phyloP scores from a whole-genome alignment of 805 yeast genomes.

The Torulaspora quercuum region DNA sequence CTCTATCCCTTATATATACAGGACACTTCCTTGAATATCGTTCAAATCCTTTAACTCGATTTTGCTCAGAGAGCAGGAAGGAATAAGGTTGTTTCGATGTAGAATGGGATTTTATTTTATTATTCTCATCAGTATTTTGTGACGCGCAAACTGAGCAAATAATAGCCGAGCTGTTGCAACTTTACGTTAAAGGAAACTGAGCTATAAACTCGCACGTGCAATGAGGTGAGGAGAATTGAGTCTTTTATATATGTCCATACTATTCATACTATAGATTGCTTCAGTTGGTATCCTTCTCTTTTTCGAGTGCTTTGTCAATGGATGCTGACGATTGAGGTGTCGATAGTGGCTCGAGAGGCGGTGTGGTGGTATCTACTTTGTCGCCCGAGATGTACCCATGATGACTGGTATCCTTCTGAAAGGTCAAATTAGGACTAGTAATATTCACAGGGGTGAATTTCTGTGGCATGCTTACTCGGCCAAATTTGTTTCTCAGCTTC shows the following conservation, averaged over 20 bases:
- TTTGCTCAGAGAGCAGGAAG: conserved; percentile 2
- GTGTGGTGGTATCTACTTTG: conserved; percentile 10
- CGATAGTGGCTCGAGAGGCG: conserved; percentile 12
- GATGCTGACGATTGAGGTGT: conserved; percentile 22
- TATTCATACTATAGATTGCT: neutral
- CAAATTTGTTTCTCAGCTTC: conserved; percentile 73
- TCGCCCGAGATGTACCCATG: conserved; percentile 3
- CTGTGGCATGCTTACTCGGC: conserved; percentile 86
- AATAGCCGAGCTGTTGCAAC: neutral
- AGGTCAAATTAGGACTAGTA: conserved; percentile 54
- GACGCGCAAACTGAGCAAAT: conserved; percentile 13
- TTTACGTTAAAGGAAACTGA: neutral
- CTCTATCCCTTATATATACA: too few relatives aligned
- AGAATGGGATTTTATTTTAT: neutral
- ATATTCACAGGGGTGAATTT: conserved; percentile 86
- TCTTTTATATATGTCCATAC: neutral
- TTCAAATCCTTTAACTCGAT: neutral
- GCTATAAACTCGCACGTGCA: conserved; percentile 3
- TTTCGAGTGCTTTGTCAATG: conserved; percentile 18
- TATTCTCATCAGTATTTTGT: conserved; percentile 1
- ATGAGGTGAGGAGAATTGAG: neutral
- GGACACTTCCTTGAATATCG: neutral
- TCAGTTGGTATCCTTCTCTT: neutral
- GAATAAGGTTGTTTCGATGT: neutral
- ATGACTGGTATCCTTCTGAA: conserved; percentile 22